Evolutionary conservation across 1,139 yeast genomes (phyloP), one percentile per base, ranked within the genome.

Genomic region (Blastobotrys aristatus): DNA sequence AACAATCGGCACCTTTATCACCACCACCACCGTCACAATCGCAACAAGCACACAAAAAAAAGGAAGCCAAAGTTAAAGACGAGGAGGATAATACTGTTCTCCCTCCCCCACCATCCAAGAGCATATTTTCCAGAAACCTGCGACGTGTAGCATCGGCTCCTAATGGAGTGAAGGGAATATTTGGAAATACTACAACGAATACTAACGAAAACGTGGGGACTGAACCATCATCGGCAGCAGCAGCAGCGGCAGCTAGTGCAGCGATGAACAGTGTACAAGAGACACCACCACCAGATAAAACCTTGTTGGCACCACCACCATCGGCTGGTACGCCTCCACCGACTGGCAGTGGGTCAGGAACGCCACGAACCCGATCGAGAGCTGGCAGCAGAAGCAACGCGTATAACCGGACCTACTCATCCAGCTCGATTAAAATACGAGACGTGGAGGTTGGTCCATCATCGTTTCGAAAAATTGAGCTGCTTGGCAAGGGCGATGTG

Each of bases 401-500:
- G n/a, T n/a, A n/a, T n/a, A 58, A 53, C 46, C 71, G 94, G 52
- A 79, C 84, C 54, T 86, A 86, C 61, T 79, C 89, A 13, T 76
- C 79, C 51, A 57, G 59, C 43, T 81, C 95, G 16, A 84, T 84
- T 41, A 84, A 83, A 56, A 74, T 87, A 22, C 72, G 83, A 54
- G 82, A 80, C 54, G 94, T 82, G 6, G 87, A 84, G 61, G 99
- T 94, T 10, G 79, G 84, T 2, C 95, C 95, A 1, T 76, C 79
- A 46, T 84, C 92, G 34, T 94, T 94, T 66, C 96, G 90, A 57
- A 92, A 89, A 63, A 79, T 94, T 50, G 79, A 88, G 55, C 69
- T 92, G 27, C 71, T 94, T 48, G 99, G 99, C 3, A 88, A 88
- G 62, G 99, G 99, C 46, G 99, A 94, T 61, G 98, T 94, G 37